These are phyloP conservation scores for Forsythia viridissima DNA, from an alignment of 257 asterid genomes.

Conservation along the genomic window DNA sequence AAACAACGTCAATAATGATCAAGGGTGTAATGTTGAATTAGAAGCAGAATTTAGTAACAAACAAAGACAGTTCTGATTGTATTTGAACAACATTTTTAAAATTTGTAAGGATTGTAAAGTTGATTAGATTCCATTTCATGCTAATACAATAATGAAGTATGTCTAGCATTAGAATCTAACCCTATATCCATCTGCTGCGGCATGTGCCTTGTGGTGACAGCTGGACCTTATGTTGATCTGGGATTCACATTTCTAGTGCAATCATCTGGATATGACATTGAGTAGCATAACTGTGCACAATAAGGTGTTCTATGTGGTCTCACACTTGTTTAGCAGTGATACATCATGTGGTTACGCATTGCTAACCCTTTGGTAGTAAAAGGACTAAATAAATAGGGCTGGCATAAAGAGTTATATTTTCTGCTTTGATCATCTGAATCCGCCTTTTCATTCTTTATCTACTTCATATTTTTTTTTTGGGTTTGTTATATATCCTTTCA, in stretches of 20 bases:
- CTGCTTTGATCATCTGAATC: constrained; percentile 4
- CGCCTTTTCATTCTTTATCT: constrained; percentile 7
- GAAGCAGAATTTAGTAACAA: not conserved
- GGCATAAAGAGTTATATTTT: not conserved
- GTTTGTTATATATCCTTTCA: constrained; percentile 4
- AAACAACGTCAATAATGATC: not conserved
- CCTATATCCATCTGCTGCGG: constrained; percentile 1
- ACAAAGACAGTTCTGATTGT: not conserved
- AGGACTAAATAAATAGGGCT: not conserved
- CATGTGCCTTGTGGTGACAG: not conserved
- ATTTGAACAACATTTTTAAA: not conserved
- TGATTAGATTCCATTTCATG: not conserved
- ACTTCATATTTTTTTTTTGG: not conserved
- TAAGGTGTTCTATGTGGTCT: constrained; percentile 10
- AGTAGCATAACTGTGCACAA: constrained; percentile 4
- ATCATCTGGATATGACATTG: not conserved
- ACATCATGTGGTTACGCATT: not conserved
- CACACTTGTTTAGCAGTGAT: not conserved
- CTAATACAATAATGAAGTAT: not conserved
- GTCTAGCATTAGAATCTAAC: not conserved
- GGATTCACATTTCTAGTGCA: not conserved
- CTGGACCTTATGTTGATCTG: not conserved
- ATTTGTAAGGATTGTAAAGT: not conserved
- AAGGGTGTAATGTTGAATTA: not conserved
- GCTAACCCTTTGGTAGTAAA: not conserved